phyloP scores from a whole-genome alignment of 495 filamentous ascomycete species.

The Rostrohypoxylon terebratum region DNA sequence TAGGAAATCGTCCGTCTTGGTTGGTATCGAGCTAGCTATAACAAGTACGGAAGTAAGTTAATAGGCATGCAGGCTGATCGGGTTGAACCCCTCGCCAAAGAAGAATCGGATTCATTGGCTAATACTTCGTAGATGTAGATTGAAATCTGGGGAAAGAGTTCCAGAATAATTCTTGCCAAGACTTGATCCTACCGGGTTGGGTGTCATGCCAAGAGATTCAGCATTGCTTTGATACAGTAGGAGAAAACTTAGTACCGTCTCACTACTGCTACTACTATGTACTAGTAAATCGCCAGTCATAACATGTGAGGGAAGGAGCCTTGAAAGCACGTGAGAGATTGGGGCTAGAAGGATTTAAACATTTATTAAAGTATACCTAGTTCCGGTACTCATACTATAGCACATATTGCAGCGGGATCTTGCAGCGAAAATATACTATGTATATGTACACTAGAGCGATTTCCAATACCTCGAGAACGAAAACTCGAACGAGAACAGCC shows the following conservation, averaged over 20 bases:
- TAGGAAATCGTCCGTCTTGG: constrained; percentile 16
- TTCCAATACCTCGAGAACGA: not conserved
- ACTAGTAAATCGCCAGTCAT: not conserved
- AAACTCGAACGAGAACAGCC: not conserved
- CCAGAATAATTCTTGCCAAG: constrained; percentile 40
- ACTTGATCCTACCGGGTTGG: constrained; percentile 11
- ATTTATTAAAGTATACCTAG: not conserved
- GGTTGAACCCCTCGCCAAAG: constrained; percentile 7
- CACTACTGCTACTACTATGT: no score
- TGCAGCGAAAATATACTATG: not conserved
- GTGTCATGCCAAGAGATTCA: constrained; percentile 14
- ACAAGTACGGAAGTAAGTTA: constrained; percentile 26
- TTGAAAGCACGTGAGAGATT: not conserved
- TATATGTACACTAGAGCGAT: no score
- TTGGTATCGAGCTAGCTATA: constrained; percentile 19
- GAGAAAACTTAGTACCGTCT: constrained; percentile 1
- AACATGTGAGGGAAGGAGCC: not conserved
- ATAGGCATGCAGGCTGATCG: constrained; percentile 21
- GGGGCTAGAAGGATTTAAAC: constrained; percentile 5
- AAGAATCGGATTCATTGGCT: constrained; percentile 3
- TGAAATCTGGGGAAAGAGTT: constrained; percentile 36
- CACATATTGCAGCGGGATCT: no score
- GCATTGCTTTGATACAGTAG: not conserved
- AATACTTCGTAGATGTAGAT: constrained; percentile 3
- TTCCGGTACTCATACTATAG: no score